Evolutionary conservation across 1,139 yeast species (phyloP).

Genomic region (Kodamaea anthophila): DNA sequence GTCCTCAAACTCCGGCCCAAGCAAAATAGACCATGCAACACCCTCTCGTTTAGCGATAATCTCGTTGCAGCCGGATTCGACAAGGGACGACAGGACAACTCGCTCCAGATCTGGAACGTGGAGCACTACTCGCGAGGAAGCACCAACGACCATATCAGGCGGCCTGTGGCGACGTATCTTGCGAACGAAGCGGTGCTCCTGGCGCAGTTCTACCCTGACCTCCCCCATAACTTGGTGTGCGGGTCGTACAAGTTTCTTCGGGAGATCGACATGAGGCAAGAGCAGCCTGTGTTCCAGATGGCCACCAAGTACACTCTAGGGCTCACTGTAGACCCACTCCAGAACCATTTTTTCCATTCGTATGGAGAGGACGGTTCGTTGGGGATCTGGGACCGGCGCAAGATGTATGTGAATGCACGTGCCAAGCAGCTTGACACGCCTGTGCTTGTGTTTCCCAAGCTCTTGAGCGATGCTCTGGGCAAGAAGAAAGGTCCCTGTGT

Average conservation of each 20-base stretch:
- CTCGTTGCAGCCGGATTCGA: conserved; percentile 77
- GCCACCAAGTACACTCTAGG: conserved; percentile 72
- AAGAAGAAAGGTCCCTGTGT: conserved; percentile 60
- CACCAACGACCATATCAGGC: conserved; percentile 39
- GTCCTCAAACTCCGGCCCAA: conserved; percentile 51
- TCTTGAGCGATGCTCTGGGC: conserved; percentile 58
- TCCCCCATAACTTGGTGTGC: conserved; percentile 52
- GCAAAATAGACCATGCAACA: conserved; percentile 69
- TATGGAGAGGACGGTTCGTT: conserved; percentile 80
- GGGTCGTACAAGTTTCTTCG: conserved; percentile 76
- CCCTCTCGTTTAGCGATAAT: conserved; percentile 65
- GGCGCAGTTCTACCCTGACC: conserved; percentile 58
- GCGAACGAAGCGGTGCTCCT: conserved; percentile 74
- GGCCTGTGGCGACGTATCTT: conserved; percentile 56
- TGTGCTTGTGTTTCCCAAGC: conserved; percentile 56
- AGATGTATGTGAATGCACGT: conserved; percentile 28
- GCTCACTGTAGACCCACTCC: conserved; percentile 62
- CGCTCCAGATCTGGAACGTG: conserved; percentile 80
- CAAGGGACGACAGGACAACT: conserved; percentile 70
- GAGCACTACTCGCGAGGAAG: conserved; percentile 44
- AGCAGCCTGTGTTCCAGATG: conserved; percentile 66
- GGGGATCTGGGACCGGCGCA: conserved; percentile 84
- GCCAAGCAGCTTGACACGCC: conserved; percentile 47
- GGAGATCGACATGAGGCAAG: conserved; percentile 68
- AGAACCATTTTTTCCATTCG: conserved; percentile 60